These are phyloP conservation scores for Penicillium sp. DNA, from an alignment of 2,329 filamentous ascomycete genomes.

Conservation along the genomic window DNA sequence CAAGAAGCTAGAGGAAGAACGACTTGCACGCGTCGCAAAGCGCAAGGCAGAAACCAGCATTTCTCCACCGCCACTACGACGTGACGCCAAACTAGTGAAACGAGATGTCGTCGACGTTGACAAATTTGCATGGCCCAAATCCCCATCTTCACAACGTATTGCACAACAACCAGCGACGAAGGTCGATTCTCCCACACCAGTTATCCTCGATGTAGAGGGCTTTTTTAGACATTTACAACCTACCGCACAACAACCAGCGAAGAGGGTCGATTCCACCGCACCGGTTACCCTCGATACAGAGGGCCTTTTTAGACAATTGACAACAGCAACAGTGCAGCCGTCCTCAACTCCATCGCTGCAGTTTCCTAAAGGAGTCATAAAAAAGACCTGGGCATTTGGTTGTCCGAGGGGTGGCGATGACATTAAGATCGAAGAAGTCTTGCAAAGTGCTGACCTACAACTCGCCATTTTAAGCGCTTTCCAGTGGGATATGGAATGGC, in stretches of 20 bases:
- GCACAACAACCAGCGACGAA: neutral
- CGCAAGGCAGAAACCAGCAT: conserved; percentile 46
- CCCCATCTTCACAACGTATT: neutral
- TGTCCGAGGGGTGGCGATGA: conserved; percentile 62
- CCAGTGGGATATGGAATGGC: conserved; percentile 78
- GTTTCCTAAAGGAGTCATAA: conserved; percentile 64
- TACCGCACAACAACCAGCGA: neutral
- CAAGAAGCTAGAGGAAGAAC: conserved; percentile 79
- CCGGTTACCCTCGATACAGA: neutral
- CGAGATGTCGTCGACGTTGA: conserved; percentile 6
- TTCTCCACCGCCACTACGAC: conserved; percentile 29
- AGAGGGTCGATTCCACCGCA: neutral
- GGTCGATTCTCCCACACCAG: neutral
- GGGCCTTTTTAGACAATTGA: no score
- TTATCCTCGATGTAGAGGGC: neutral
- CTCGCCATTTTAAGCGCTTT: conserved; percentile 83
- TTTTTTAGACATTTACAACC: no score
- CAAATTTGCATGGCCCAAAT: neutral
- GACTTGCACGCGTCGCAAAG: conserved; percentile 65
- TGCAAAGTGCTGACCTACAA: conserved; percentile 68
- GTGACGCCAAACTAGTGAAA: conserved; percentile 22
- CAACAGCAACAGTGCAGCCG: neutral
- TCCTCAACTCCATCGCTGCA: conserved; percentile 27
- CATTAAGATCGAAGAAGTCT: conserved; percentile 81
- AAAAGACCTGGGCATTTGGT: conserved; percentile 73